Evolutionary conservation across 2,329 filamentous ascomycete genomes (phyloP), one percentile per base, ranked within the genome.

Genomic region (Diaporthe sp.): DNA sequence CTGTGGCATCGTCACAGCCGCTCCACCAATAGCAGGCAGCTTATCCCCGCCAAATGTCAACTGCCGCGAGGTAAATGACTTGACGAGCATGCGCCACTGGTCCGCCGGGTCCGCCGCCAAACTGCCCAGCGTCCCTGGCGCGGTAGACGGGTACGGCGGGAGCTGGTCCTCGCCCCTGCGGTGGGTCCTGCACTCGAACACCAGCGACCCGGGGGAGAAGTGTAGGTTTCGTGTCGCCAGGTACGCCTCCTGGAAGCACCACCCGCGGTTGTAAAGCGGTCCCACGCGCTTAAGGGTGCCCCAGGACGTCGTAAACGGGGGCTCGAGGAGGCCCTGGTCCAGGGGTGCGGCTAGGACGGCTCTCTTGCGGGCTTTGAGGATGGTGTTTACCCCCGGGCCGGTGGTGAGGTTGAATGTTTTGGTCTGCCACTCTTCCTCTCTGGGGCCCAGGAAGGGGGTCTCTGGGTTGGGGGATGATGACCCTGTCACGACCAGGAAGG

Each of bases 61-160:
- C 45, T 67, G 64, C 4, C 64, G n/a, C 64, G 64, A 52, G 22
- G 64, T 67, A n/a, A 67, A 67, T 0, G 64, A 67, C 45, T 67
- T 67, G 45, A 67, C 64, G 13, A 67, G 45, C 64, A 67, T 52
- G 64, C 64, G 64, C 64, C 64, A 67, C 64, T 67, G 45, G 7
- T 38, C 64, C 12, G 64, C 64, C 8, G 64, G 45, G 30, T 67
- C 64, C n/a, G n/a, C n/a, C n/a, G n/a, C n/a, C n/a, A n/a, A n/a
- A n/a, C n/a, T n/a, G 13, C 15, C 54, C 30, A 67, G 33, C 7
- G 64, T 38, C 2, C 64, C 64, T 4, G 64, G 64, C 10, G 33
- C n/a, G 0, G 64, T 67, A 1, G 22, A 67, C 1, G 64, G 64
- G 38, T 45, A 67, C 0, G 64, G 64, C 15, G 64, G 15, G 13